Evolutionary conservation across 192 early-diverging fungal genomes (phyloP), one percentile per base, ranked within the genome.

Genomic region (Polychytrium aggregatum): DNA sequence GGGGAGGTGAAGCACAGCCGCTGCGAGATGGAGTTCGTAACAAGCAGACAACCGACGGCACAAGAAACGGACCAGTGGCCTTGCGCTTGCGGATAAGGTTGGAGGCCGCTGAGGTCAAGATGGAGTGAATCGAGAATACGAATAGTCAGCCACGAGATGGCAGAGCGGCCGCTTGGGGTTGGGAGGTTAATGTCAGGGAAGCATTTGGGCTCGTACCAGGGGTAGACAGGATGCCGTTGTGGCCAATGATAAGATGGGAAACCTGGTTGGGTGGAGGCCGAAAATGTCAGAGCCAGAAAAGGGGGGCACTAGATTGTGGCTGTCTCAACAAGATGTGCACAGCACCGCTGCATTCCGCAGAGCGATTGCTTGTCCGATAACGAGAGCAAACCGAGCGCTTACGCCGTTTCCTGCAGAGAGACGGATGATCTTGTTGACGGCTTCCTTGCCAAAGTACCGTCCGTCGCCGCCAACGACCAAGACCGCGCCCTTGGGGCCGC

Each of bases 401-500:
- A 79, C 83, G 57, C 67, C 59, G 60, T 90, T 90, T 26, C 78
- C 95, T 10, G 88, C 88, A 50, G 82, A 80, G 46, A 96, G 62
- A 43, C 76, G 67, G 46, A 91, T 81, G 67, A 98, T 98, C 57
- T 78, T 82, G 56, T 94, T 85, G 46, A 90, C 68, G 7, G 84
- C 90, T 39, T 89, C 84, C 41, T 83, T 68, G 31, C 78, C 70
- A 47, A 80, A 96, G 78, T 81, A 98, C 41, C 95, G 81, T 21
- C 95, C 95, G 53, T 98, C 95, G 11, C 95, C 95, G 45, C 95
- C 95, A 17, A 98, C 84, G 34, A 98, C 88, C 0, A 98, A 56
- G 8, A 85, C 84, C 4, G 87, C 78, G 35, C 82, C 82, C 28
- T 80, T 68, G 8, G 86, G 74, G 29, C 84, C 87, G 16, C 67